Percentiles rank a stretch among this genome's conserved stretches.
Conservation (phyloP, 305 asterid genomes). For the Striga hermonthica region DNA sequence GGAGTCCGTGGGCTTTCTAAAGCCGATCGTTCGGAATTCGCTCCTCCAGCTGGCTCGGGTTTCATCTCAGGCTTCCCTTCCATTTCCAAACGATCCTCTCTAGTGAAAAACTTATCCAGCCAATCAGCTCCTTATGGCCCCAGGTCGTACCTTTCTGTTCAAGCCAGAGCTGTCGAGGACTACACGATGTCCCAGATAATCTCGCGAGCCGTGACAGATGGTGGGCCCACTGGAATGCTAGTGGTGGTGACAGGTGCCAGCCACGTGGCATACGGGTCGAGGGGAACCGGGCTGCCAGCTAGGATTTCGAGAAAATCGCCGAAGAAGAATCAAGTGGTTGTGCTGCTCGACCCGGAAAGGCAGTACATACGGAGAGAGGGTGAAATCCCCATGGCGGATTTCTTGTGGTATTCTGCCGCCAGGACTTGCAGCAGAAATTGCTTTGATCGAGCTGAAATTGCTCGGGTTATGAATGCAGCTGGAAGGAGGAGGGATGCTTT, state of each 20-base stretch:
- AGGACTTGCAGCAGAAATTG: constrained; percentile 93
- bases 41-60: constrained; percentile 98
- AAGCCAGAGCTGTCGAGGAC: constrained; percentile 88
- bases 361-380: constrained; percentile 87
- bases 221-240: constrained; percentile 68
- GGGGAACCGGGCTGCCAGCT: constrained; percentile 85
- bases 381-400: constrained; percentile 89
- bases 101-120: constrained; percentile 48
- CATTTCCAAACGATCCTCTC: constrained; percentile 56
- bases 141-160: constrained; percentile 80
- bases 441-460: constrained; percentile 97
- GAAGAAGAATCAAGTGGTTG: constrained; percentile 57
- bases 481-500: constrained; percentile 92
- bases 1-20: constrained; percentile 79
- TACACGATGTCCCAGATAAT: constrained; percentile 81
- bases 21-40: constrained; percentile 60
- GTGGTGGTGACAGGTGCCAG: constrained; percentile 84
- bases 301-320: constrained; percentile 72
- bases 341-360: constrained; percentile 67
- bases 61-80: constrained; percentile 86
- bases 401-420: constrained; percentile 97
- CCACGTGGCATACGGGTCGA: constrained; percentile 72
- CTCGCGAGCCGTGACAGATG: constrained; percentile 55
- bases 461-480: constrained; percentile 99
- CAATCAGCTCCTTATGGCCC: constrained; percentile 68